Conservation (phyloP, 2,329 filamentous ascomycete genomes). For the Talaromyces sp. region DNA sequence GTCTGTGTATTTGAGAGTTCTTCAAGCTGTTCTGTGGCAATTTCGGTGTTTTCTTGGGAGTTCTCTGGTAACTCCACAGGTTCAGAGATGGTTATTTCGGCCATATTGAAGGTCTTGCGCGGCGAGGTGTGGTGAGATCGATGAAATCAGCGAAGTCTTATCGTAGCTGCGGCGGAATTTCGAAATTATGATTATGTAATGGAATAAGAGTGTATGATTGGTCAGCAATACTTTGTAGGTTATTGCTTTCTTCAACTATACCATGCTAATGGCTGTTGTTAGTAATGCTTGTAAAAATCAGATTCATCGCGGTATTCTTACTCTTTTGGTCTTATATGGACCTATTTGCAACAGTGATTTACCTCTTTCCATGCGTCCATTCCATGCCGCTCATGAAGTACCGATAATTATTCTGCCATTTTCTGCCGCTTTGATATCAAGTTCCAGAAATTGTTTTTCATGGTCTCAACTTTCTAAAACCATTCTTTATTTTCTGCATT, state of each 20-base stretch:
- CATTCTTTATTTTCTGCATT: background rate
- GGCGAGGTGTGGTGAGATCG: background rate
- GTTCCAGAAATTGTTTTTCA: conserved; percentile 11
- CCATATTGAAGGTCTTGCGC: conserved; percentile 23
- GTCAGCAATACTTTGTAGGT: background rate
- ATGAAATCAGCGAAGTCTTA: conserved; percentile 3
- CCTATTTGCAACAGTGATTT: background rate
- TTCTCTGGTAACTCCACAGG: conserved; percentile 38
- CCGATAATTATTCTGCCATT: conserved; percentile 12
- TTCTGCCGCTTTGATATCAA: conserved; percentile 15
- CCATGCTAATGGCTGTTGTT: background rate
- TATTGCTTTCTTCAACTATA: background rate
- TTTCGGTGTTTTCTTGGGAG: conserved; percentile 35
- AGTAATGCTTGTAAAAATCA: background rate
- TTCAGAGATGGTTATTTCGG: conserved; percentile 29
- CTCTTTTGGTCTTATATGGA: background rate
- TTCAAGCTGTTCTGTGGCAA: conserved; percentile 34
- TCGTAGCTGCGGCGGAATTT: conserved; percentile 14
- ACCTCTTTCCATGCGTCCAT: too few species aligned
- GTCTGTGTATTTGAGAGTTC: background rate
- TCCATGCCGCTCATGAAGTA: background rate
- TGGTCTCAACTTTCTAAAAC: background rate
- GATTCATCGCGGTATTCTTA: too few species aligned
- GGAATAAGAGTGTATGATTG: background rate
- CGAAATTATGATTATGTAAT: conserved; percentile 17